Evolutionary conservation across 2,329 filamentous ascomycete genomes (phyloP).

Genomic region (Rutstroemia sydowiana): DNA sequence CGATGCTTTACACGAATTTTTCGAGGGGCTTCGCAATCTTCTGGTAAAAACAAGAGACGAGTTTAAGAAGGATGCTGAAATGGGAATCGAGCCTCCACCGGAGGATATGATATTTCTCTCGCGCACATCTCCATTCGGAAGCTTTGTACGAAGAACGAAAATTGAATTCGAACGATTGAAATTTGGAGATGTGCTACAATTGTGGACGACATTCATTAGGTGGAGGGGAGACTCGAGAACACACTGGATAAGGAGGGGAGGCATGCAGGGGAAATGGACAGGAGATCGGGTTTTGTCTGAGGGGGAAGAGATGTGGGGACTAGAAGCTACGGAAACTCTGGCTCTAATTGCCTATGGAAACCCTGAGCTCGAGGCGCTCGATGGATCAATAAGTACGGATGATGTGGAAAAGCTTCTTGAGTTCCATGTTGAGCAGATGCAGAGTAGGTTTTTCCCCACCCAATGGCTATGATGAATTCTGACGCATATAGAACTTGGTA

Average conservation of each 20-base stretch:
- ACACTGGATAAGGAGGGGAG: conserved; percentile 49
- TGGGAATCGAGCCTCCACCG: conserved; percentile 41
- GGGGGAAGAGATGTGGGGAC: conserved; percentile 45
- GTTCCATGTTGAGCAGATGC: conserved; percentile 82
- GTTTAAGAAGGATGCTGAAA: conserved; percentile 46
- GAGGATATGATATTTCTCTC: conserved; percentile 54
- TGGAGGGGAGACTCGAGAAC: conserved; percentile 71
- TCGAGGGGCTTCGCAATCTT: conserved; percentile 50
- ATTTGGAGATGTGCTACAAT: conserved; percentile 67
- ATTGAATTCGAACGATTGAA: conserved; percentile 74
- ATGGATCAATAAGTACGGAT: conserved; percentile 57
- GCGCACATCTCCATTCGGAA: conserved; percentile 70
- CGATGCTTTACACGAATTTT: conserved; percentile 72
- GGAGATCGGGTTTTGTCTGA: conserved; percentile 49
- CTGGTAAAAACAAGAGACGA: conserved; percentile 58
- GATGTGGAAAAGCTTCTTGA: conserved; percentile 77
- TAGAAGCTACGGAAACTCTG: conserved; percentile 36
- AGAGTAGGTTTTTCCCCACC: conserved; percentile 46
- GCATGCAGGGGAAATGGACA: conserved; percentile 39
- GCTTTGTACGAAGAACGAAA: conserved; percentile 68
- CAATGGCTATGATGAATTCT: not conserved
- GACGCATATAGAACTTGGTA: conserved; percentile 57
- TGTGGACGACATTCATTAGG: conserved; percentile 77
- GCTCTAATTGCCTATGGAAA: conserved; percentile 26
- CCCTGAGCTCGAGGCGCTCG: conserved; percentile 24